Base-by-base conservation (phyloP, 768 basidiomycete genomes). In the Phaeolepiota aurea region DNA sequence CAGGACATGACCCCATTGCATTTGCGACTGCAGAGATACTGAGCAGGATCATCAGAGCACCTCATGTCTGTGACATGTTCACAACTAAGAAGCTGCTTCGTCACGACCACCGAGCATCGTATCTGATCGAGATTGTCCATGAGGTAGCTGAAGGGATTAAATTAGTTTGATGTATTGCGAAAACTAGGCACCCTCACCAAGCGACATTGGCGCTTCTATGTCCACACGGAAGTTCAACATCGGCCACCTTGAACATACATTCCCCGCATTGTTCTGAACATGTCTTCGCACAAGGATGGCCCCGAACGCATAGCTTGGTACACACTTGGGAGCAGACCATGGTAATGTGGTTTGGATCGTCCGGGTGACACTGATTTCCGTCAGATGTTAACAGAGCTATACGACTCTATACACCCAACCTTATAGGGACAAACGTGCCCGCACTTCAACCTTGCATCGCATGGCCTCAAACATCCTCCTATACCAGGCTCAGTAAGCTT, bases 221-320 rank as follows among this genome's bases (percentile, higher is more conserved):
- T 1, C 77, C 77, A 46, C 82, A 85, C 0, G 79, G 76, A 13
- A 85, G 62, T 20, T 41, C 18, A 10, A 83, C 66, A 2, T 69
- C 51, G 2, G 55, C 50, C 12, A 77, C 51, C 2, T 64, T 62
- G 52, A 77, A 76, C 15, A 28, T 33, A 51, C 82, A 84, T 5
- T 62, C 43, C 1, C 76, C 77, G 47, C 82, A 84, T 1, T 66
- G 50, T 1, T 61, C 57, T 2, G 68, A 62, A 51, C 82, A 86
- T 10, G 57, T 47, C 28, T 66, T 69, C 5, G 49, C 43, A 51
- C 83, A 86, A 0, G 82, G 82, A 49, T 85, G 82, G 1, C 59
- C 58, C 20, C 73, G 63, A 0, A 60, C 46, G 45, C 82, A 84
- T 3, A 79, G 65, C 20, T 65, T 62, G 21, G 61, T 57, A 46